These are phyloP conservation scores for Blastobotrys indianensis DNA, from an alignment of 1,139 yeast species.

Conservation along the genomic window DNA sequence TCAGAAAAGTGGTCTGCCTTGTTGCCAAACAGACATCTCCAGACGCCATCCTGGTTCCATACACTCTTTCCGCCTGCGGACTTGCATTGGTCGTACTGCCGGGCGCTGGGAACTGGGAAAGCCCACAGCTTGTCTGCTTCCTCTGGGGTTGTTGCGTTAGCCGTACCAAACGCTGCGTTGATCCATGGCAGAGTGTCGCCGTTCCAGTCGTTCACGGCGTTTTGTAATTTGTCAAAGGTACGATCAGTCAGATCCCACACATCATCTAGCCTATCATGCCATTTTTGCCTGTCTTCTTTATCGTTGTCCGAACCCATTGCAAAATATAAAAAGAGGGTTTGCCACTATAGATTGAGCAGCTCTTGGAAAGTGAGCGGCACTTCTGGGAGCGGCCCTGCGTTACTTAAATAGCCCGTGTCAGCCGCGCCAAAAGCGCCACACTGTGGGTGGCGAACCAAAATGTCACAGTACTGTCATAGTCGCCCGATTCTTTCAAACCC, in stretches of 20 bases:
- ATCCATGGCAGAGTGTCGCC: conserved; percentile 14
- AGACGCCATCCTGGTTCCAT: conserved; percentile 74
- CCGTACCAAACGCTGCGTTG: conserved; percentile 2
- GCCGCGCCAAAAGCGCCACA: no score
- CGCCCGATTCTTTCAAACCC: no score
- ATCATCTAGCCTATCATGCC: conserved; percentile 17
- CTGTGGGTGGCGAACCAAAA: no score
- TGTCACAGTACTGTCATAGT: no score
- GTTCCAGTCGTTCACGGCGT: conserved; percentile 13
- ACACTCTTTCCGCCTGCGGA: conserved; percentile 60
- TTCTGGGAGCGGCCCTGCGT: no score
- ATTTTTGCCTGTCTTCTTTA: conserved; percentile 4
- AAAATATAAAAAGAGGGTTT: no score
- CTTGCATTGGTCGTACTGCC: conserved; percentile 57
- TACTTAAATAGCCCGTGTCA: no score
- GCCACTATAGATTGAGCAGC: no score
- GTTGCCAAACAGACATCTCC: conserved; percentile 83
- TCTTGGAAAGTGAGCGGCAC: no score
- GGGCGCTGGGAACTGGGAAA: conserved; percentile 55
- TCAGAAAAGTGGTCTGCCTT: conserved; percentile 47
- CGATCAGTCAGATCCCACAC: conserved; percentile 20
- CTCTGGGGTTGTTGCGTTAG: conserved; percentile 3
- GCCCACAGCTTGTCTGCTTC: conserved; percentile 34
- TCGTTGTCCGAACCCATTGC: conserved; percentile 3
- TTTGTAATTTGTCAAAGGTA: conserved; percentile 17